Conservation (phyloP, 2,329 filamentous ascomycete genomes). For the Teratosphaeria viscida region DNA sequence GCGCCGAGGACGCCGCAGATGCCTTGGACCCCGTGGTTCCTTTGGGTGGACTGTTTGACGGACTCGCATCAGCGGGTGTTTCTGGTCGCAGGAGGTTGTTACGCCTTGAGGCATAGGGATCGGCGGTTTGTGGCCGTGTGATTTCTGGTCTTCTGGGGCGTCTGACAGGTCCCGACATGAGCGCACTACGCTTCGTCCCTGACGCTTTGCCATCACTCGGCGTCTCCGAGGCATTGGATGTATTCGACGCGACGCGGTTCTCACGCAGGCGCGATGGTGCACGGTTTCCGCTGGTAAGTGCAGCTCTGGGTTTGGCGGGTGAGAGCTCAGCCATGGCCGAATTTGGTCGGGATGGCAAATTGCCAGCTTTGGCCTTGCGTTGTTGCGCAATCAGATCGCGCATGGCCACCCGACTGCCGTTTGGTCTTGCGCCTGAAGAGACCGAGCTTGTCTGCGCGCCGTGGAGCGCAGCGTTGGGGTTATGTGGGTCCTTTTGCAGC, state of each 20-base stretch:
- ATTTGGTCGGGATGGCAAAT: conserved; percentile 43
- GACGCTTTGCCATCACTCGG: conserved; percentile 11
- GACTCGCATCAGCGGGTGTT: conserved; percentile 37
- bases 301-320: conserved; percentile 31
- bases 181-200: conserved; percentile 27
- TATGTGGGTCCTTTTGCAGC: conserved; percentile 72
- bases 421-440: conserved; percentile 11
- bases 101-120: conserved; percentile 38
- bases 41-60: conserved; percentile 34
- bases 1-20: conserved; percentile 17
- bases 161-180: conserved; percentile 52
- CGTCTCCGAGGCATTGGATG: conserved; percentile 21
- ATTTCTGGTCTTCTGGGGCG: conserved; percentile 39
- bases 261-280: conserved; percentile 21
- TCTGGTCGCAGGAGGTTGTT: conserved; percentile 26
- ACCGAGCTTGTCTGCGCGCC: conserved; percentile 29
- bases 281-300: conserved; percentile 12
- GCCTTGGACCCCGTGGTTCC: conserved; percentile 20
- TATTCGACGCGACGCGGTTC: conserved; percentile 19
- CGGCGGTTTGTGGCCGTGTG: conserved; percentile 42
- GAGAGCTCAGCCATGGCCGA: conserved; percentile 47
- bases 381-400: conserved; percentile 66
- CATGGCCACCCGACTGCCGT: conserved; percentile 50
- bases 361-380: conserved; percentile 54
- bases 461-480: conserved; percentile 49